Evolutionary conservation across 2,329 filamentous ascomycete genomes (phyloP).

Genomic region (Ascochyta viciae-villosae): DNA sequence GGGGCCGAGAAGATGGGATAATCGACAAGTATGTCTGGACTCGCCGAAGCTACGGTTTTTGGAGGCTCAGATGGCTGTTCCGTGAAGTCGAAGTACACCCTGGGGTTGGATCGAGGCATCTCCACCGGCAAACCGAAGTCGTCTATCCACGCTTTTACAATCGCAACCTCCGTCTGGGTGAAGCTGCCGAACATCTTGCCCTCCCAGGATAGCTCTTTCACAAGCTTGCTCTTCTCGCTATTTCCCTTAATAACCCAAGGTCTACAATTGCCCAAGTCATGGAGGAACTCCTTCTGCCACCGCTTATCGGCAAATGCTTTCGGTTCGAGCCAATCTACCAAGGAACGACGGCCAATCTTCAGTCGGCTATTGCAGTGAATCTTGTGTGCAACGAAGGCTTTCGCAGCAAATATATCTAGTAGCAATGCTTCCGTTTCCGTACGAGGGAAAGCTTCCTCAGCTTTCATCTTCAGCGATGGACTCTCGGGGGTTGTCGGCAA

Average conservation of each 20-base stretch:
- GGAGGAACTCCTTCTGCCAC: constrained; percentile 50
- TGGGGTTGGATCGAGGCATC: constrained; percentile 11
- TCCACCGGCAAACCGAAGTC: constrained; percentile 28
- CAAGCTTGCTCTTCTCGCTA: constrained; percentile 50
- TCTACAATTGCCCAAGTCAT: constrained; percentile 43
- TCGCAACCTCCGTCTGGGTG: constrained; percentile 52
- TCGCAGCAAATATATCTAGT: constrained; percentile 47
- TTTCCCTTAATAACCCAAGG: constrained; percentile 54
- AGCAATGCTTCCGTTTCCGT: constrained; percentile 21
- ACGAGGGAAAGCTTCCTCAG: constrained; percentile 16
- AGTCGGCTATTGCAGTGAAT: constrained; percentile 52
- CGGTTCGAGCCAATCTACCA: constrained; percentile 54
- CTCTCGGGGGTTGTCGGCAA: constrained; percentile 31
- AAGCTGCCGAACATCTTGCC: constrained; percentile 61
- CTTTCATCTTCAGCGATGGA: constrained; percentile 19
- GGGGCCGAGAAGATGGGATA: background rate
- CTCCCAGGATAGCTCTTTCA: constrained; percentile 55
- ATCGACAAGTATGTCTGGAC: background rate
- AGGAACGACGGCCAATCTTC: constrained; percentile 48
- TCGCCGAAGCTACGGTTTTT: background rate
- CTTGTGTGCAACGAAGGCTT: constrained; percentile 49
- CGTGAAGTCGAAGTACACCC: constrained; percentile 32
- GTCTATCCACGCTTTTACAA: constrained; percentile 52
- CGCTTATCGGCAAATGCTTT: constrained; percentile 34
- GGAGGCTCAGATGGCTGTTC: constrained; percentile 2